Base-by-base conservation (phyloP, 148 eudicot genomes). In the Rhododendron molle region DNA sequence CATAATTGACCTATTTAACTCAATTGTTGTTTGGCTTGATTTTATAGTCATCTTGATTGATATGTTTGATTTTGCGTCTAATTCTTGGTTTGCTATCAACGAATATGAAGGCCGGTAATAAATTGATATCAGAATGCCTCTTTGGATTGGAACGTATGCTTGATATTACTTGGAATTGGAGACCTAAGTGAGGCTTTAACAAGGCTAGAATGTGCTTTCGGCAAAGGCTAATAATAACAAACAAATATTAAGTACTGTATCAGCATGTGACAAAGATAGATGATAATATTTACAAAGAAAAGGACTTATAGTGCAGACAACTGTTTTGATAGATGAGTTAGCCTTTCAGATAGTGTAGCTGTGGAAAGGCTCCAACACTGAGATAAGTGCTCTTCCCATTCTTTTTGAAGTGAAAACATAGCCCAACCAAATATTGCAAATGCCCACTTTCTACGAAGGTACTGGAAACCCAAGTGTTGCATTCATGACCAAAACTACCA, bases 401-500 rank as follows among this genome's bases (percentile, higher is more conserved):
- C 76, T 71, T 71, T 62, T 71, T 32, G 16, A 15, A 14, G 20
- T 71, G 40, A 71, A 28, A 71, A 16, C 21, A 30, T 28, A 30
- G 30, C 36, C 40, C 40, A 71, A 13, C 13, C 76, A 28, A 71
- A 71, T 15, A 32, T 30, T 13, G 40, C 14, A 49, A 79, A 26
- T 79, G 38, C 38, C 82, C 82, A 79, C 82, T 79, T 79, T 21
- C 60, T 26, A 9, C 26, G 10, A 67, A 26, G 6, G 20, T 30
- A 54, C 16, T 20, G 46, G 46, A 54, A 34, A 56, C 26, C 36
- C 14, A 50, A 40, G 54, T 38, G 50, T 80, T 52, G 58, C 36
- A 36, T 72, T 84, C 84, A 84, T 84, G 84, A 80, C 86, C 89
- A 80, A 87, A 87, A 54, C 76, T 47, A 20, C 82, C 44, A 76